Base-by-base conservation (phyloP, 1,284 basidiomycete genomes). In the Cryptococcus hybrid region DNA sequence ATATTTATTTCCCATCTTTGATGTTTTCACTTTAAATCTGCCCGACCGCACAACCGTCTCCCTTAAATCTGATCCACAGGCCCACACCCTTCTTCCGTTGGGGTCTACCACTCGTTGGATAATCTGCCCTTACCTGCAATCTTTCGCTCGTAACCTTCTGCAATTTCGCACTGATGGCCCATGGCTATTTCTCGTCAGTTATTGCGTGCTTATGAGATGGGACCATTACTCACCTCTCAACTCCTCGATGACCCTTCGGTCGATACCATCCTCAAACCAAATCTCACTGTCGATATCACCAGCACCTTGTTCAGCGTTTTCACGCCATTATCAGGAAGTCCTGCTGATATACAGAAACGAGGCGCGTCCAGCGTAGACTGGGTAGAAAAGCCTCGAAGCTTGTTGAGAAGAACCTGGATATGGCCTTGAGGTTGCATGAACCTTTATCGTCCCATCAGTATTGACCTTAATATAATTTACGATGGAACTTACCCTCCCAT, bases 331-430 rank as follows among this genome's bases (percentile, higher is more conserved):
- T 89, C 87, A 0, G 89, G 88, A 64, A 84, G 84, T 18, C 89
- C 90, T 3, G 90, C 84, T 18, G 90, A 90, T 60, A 97, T 94
- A 75, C 92, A 96, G 80, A 97, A 95, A n/a, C 93, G 85, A 3
- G 92, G 93, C 0, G 92, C 89, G 77, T 97, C 95, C 4, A 75
- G 65, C 6, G 65, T 86, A 5, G 88, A 84, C 78, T 96, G 93
- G 0, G 86, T 84, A 3, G 85, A 87, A 74, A 86, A 89, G 1
- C 93, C 92, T 51, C 92, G 85, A 12, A 97, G 83, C 56, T 94
- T 84, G 73, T 93, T 95, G 48, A 97, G 78, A n/a, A 98, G 81
- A 7, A 97, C 91, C 78, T 97, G 94, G 0, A 96, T 83, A 65
- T 96, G 92, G 0, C 93, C 92, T 57, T 75, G 67, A 38, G 84